A percentile compares a stretch with the other conserved stretches of the same genome.
Evolutionary conservation across 1,284 basidiomycete genomes (phyloP).

Genomic region (Trichosporon faecale): DNA sequence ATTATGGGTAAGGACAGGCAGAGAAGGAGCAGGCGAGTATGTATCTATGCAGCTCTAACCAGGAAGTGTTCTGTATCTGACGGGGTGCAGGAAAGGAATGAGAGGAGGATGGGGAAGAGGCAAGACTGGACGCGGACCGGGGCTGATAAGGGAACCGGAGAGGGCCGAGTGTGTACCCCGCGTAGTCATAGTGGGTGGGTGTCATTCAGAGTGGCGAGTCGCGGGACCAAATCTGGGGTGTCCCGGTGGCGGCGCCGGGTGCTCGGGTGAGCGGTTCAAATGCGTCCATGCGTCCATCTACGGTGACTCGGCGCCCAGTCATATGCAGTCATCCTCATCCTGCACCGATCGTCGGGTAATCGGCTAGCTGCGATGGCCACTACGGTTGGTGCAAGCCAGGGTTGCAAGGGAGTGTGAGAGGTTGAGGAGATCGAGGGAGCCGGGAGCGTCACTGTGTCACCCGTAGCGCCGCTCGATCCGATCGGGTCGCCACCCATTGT

Average conservation of each 20-base stretch:
- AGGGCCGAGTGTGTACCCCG: constrained; percentile 4
- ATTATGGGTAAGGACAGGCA: constrained; percentile 26
- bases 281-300: neutral
- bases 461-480: neutral
- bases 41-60: constrained; percentile 6
- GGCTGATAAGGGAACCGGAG: constrained; percentile 12
- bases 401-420: neutral
- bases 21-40: constrained; percentile 7
- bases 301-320: neutral
- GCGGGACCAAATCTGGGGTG: constrained; percentile 1
- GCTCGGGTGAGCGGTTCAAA: neutral
- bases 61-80: neutral
- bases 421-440: neutral
- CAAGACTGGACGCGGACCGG: neutral
- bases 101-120: neutral
- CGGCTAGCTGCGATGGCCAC: neutral
- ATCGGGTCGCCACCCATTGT: neutral
- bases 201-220: constrained; percentile 10
- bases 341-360: neutral
- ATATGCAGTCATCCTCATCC: too few relatives aligned
- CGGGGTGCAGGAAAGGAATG: neutral
- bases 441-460: neutral
- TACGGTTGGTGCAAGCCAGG: neutral
- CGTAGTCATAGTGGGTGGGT: neutral
- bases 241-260: neutral